Base-by-base conservation (phyloP, 306 rosid genomes). In the Rubus idaeus region DNA sequence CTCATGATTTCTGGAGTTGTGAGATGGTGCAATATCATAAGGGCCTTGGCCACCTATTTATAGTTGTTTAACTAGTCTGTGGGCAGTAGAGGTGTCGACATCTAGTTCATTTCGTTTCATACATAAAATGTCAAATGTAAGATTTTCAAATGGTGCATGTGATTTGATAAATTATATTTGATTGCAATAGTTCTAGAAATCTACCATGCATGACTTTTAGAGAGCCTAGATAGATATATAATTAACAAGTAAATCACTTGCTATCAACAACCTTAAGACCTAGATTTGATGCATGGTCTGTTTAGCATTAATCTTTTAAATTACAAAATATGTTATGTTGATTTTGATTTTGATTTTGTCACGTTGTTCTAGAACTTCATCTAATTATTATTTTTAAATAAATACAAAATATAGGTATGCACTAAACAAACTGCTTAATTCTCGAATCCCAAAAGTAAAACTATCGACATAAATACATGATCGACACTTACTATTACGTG, bases 81-180 rank as follows among this genome's bases (percentile, higher is more conserved):
- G 30, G 61, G 61, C 13, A 68, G 21, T 23, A 69, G 20, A 68
- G 52, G 46, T 50, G 74, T 10, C 47, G 42, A 52, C 52, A 52
- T 71, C 63, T 52, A 18, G 49, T 4, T 17, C 35, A 71, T 30
- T 69, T 23, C 12, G 8, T 5, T 69, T 69, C 74, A 26, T 49
- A 69, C 23, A 13, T 69, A 10, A 26, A 13, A 5, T 47, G 23
- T 49, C 57, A 47, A 69, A 26, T 44, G 23, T 13, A 47, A 26
- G 56, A 68, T 68, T 68, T 45, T 58, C 65, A 58, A 58, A 58
- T 10, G 65, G 7, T 58, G 65, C 65, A 58, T 58, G 65, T 58
- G 65, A 23, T 58, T 30, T 58, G 40, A 4, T 58, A 26, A 23
- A 23, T 58, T 23, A 18, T 20, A 20, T 6, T 55, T 56, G 30